Base-by-base conservation (phyloP, 805 yeast genomes). In the Lachancea fermentati region DNA sequence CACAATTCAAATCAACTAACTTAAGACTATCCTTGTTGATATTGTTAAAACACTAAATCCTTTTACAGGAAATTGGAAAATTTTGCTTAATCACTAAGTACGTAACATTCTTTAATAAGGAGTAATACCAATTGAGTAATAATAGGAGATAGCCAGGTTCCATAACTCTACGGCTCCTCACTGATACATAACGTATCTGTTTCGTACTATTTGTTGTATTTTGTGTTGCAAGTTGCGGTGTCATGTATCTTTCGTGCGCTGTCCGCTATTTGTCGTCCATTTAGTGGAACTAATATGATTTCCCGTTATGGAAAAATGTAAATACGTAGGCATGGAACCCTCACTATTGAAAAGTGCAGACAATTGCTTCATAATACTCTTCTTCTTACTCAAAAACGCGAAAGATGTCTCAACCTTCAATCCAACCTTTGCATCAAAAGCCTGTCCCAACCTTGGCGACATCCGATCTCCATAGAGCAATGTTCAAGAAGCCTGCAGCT, bases 341-440 rank as follows among this genome's bases (percentile, higher is more conserved):
- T 7, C 26, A 22, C 9, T 22, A 22, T 22, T 7, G 26, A 22
- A 22, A 22, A 22, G 7, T 22, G 26, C 26, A 22, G 11, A 22
- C 9, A 7, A 22, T 22, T 22, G 26, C 7, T 11, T 22, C 11
- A 22, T 22, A 35, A 26, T 11, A 5, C 6, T 32, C 34, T 36
- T 22, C 25, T 17, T 12, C 29, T 29, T 14, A 17, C 33, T 5
- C 15, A 24, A n/a, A 26, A 32, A 32, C 12, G 17, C 16, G 19
- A 29, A 29, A 29, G 24, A 43, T 40, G 36, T 53, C 58, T n/a
- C 57, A 55, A 29, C 43, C 39, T 8, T 16, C 43, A 2, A 41
- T 58, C 41, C 63, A 58, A 34, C 60, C 59, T 19, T 32, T 58
- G 14, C 61, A 57, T 39, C 55, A 52, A 39, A 46, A 45, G 11